Base-by-base conservation (phyloP, 2,329 filamentous ascomycete genomes). In the Coniochaeta hoffmannii region DNA sequence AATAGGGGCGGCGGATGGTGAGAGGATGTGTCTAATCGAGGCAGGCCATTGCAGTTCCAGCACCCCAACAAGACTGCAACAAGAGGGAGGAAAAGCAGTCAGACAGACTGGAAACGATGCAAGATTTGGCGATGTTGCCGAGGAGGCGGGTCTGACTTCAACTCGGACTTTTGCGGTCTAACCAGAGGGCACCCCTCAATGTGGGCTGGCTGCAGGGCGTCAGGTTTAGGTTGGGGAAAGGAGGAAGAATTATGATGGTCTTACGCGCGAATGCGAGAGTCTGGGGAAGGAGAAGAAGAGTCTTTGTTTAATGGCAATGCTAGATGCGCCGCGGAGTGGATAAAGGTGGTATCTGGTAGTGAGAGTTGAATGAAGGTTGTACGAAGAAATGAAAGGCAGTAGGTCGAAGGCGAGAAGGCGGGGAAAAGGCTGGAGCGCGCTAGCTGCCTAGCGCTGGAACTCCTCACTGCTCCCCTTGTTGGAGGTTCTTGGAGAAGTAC, bases 311-410 rank as follows among this genome's bases (percentile, higher is more conserved):
- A 46, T 10, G 36, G 19, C 19, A 46, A 46, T 41, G 41, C 41
- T 22, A 46, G 41, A 46, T 46, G 41, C 41, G 41, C 41, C 24
- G 41, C 41, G 41, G 26, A 46, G 41, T 46, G 41, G 41, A 46
- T 46, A 46, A 46, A 46, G 41, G 41, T 46, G 41, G 41, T 46
- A 46, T 19, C 26, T 17, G 24, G 15, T 12, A 32, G 30, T 32
- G n/a, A n/a, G n/a, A 41, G 41, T 46, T 26, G 41, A 46, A 46
- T 46, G 41, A 28, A 46, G 41, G 41, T 46, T 46, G 41, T 46
- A 46, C 41, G 41, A 50, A 50, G 41, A 50, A 50, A 50, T 50
- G 49, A 50, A 34, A 46, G 17, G 28, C 11, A 50, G 7, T 19
- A 50, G 28, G 28, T 50, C 28, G 41, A 28, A 26, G 41, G 41